Evolutionary conservation across 2,329 filamentous ascomycete species (phyloP), one percentile per base, ranked within the genome.

Genomic region (Sporothrix phasma): DNA sequence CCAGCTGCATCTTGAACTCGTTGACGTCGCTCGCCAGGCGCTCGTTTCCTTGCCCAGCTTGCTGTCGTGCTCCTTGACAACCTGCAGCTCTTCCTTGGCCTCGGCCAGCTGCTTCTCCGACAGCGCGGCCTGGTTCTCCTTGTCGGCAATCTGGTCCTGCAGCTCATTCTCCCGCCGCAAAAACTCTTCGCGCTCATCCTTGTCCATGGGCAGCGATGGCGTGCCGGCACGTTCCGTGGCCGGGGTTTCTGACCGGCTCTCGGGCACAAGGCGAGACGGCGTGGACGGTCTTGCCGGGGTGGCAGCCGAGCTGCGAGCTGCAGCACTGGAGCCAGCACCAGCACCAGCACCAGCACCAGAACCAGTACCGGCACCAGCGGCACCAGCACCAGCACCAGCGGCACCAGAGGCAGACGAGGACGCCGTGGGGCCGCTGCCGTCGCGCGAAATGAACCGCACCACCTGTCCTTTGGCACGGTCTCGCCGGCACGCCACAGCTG

Each of bases 141-240:
- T 94, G 76, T 99, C 94, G 1, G 94, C 88, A 62, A 99, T 83
- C 77, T 97, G 93, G 73, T 99, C 94, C 74, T 97, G 94, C 47
- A 99, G 83, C 74, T 99, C 94, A 71, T 99, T 99, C 74, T 99
- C 94, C 63, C 94, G 86, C 71, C 91, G 85, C 68, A 99, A 76
- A 72, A 97, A 99, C 74, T 99, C 94, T 71, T 99, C 94, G 66
- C 92, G 88, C 77, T 99, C 94, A 70, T 99, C 94, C 77, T 96
- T 97, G 64, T 99, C 94, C 66, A 97, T 80, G 45, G 90, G 85
- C 69, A 97, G 79, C 72, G 89, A 92, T 2, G 93, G 93, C 13
- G 93, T 97, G 61, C 88, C 89, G 17, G 92, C 86, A 54, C 93
- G 86, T 68, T 97, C 93, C 7, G 92, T 77, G 5, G 77, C 78